Evolutionary conservation across 495 filamentous ascomycete genomes (phyloP), one percentile per base, ranked within the genome.

Genomic region (Tricharina praecox): DNA sequence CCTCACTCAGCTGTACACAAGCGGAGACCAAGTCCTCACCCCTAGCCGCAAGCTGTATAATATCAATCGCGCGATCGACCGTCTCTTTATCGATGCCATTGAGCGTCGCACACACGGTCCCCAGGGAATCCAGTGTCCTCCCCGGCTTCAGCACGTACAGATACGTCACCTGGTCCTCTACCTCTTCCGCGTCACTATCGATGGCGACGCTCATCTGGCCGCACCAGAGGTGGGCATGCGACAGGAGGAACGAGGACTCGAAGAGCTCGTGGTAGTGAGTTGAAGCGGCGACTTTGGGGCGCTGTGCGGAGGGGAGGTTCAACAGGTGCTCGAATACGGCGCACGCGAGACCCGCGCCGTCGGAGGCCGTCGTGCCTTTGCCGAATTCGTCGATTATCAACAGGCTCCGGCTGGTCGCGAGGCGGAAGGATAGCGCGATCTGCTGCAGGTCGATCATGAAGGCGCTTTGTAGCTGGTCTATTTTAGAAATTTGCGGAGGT

Each of bases 231-330:
- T 67, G 63, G 0, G 77, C 70, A n/a, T 71, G 65, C 16, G 62
- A 53, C 5, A 60, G 59, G 13, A 96, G 64, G 53, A 84, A 78
- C 0, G 73, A 70, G 51, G 74, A 71, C 47, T 90, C 81, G 44
- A 95, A 87, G 15, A 95, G 81, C 55, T 97, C 88, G 62, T 95
- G 86, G 52, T 92, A 95, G 58, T 97, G 92, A 0, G 92, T 96
- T 3, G 85, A 82, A 23, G 70, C 84, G 19, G 95, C 68, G 30
- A 95, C 78, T 62, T 85, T 93, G 0, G 92, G 86, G 33, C 75
- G 61, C n/a, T 79, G 68, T 2, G 63, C 48, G 2, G 68, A 76
- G 8, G 25, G 15, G 3, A 72, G 53, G 30, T 63, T 66, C 2
- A 90, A 67, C 21, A 95, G 74, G 61, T 93, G 69, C 52, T 82